Conservation (phyloP, 192 early-diverging fungal species). For the Paraglomus occultum region DNA sequence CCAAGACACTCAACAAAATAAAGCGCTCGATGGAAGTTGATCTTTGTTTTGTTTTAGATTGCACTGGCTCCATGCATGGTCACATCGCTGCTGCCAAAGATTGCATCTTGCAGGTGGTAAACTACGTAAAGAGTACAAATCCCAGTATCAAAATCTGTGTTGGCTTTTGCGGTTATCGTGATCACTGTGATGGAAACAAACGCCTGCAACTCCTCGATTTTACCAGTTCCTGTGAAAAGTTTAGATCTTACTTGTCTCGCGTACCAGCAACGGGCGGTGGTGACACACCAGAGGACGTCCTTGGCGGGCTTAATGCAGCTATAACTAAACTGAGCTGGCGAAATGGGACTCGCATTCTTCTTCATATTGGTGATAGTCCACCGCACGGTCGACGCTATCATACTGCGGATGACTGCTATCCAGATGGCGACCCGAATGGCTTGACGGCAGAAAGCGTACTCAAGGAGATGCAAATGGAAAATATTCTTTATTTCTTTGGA, state of each 20-base stretch:
- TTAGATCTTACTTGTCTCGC: not conserved
- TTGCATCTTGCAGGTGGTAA: conserved; percentile 22
- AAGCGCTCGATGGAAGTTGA: conserved; percentile 7
- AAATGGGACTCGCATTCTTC: conserved; percentile 15
- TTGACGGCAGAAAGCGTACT: conserved; percentile 26
- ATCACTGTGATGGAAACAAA: not conserved
- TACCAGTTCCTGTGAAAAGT: not conserved
- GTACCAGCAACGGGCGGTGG: conserved; percentile 18
- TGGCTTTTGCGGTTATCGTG: conserved; percentile 29
- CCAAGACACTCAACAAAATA: not conserved
- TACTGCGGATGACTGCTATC: conserved; percentile 1
- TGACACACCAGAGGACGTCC: conserved; percentile 19
- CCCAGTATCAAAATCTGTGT: conserved; percentile 14
- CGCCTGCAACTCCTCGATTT: conserved; percentile 8
- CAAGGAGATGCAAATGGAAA: conserved; percentile 11
- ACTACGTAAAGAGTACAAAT: conserved; percentile 13
- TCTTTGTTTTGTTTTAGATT: conserved; percentile 19
- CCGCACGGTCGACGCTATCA: conserved; percentile 25
- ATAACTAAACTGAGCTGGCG: conserved; percentile 10
- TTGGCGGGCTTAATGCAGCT: conserved; percentile 30
- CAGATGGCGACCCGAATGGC: conserved; percentile 27
- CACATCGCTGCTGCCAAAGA: conserved; percentile 23
- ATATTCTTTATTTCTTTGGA: conserved; percentile 28
- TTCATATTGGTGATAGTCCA: conserved; percentile 30
- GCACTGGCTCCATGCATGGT: conserved; percentile 12